Conservation (phyloP, 2,329 filamentous ascomycete species). For the Fusarium ramigenum region DNA sequence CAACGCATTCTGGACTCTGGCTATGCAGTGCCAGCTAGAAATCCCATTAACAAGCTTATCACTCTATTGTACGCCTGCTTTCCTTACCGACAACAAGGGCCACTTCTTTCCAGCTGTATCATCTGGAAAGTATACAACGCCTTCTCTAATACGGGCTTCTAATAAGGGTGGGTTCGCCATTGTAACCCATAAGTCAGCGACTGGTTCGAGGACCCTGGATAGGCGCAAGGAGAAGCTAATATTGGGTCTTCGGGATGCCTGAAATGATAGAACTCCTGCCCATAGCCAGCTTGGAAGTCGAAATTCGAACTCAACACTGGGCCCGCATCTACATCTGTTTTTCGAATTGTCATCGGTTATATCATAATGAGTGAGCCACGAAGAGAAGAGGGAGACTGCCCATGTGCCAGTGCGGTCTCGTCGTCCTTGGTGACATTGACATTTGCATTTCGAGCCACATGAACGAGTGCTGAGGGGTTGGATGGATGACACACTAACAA, state of each 20-base stretch:
- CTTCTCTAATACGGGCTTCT: accelerated
- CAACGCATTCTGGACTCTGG: accelerated
- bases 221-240: background rate
- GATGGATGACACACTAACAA: background rate
- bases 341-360: accelerated
- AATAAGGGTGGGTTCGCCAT: accelerated
- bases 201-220: background rate
- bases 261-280: background rate
- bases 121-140: background rate
- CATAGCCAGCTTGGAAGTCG: constrained; percentile 22
- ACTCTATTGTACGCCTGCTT: accelerated
- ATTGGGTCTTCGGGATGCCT: background rate
- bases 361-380: constrained; percentile 2
- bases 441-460: constrained; percentile 1
- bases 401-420: background rate
- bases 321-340: background rate
- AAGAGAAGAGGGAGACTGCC: background rate
- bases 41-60: accelerated
- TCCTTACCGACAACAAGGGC: background rate
- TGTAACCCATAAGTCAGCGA: accelerated
- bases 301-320: background rate
- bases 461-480: background rate
- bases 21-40: accelerated
- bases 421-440: constrained; percentile 5
- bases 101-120: accelerated